Evolutionary conservation across 352 stramenopile species (phyloP).

Genomic region (Phytophthora pluvialis): DNA sequence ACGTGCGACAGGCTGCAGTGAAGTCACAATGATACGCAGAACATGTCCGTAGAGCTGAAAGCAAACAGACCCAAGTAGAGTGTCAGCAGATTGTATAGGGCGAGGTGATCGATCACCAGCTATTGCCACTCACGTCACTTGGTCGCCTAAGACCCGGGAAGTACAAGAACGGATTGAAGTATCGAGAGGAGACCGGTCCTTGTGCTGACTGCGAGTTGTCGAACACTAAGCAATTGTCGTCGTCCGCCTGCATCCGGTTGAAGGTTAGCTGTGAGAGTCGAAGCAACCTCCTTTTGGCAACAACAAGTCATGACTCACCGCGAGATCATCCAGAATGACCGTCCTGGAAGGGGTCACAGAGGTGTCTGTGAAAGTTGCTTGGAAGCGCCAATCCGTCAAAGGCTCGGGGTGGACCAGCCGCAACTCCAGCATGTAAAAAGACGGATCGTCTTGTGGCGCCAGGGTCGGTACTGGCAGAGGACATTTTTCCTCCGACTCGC

Average conservation of each 20-base stretch:
- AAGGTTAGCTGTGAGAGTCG: not conserved
- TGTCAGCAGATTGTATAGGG: not conserved
- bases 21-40: constrained; percentile 53
- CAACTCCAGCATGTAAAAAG: constrained; percentile 65
- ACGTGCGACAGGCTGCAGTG: constrained; percentile 42
- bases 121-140: constrained; percentile 43
- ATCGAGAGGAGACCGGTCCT: constrained; percentile 10
- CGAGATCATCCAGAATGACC: constrained; percentile 51
- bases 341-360: constrained; percentile 32
- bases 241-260: constrained; percentile 40
- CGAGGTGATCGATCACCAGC: not conserved
- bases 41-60: constrained; percentile 60
- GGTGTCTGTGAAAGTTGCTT: constrained; percentile 52
- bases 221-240: constrained; percentile 57
- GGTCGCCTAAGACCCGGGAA: constrained; percentile 50
- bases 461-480: not conserved
- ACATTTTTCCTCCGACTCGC: not conserved
- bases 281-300: not conserved
- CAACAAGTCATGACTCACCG: constrained; percentile 18
- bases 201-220: constrained; percentile 2
- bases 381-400: constrained; percentile 51
- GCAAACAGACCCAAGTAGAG: not conserved
- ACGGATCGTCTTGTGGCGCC: constrained; percentile 32
- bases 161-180: constrained; percentile 52
- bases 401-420: constrained; percentile 48